A percentile compares a stretch with the other conserved stretches of the same genome.
Conservation (phyloP, 139 green algal species). For the Asterochloris erici region DNA sequence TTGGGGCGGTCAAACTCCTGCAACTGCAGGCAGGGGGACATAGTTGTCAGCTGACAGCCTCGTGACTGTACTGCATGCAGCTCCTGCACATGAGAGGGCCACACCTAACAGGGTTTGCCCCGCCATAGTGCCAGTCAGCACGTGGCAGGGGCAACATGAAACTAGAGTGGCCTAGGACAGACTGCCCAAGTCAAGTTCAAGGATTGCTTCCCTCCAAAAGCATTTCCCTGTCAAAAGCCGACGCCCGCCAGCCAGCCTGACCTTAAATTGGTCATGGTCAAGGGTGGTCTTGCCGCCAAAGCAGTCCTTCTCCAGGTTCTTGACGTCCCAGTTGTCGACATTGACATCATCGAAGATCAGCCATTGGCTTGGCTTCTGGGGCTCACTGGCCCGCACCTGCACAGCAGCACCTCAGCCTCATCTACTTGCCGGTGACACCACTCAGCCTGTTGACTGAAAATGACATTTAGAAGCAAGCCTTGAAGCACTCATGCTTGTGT, state of each 20-base stretch:
- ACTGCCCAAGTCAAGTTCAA: no score
- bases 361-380: conserved; percentile 45
- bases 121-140: neutral
- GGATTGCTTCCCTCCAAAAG: neutral
- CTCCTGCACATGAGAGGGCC: neutral
- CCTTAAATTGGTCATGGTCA: neutral
- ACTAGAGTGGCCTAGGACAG: no score
- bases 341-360: conserved; percentile 82
- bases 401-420: no score
- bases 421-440: no score
- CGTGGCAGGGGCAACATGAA: no score
- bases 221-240: neutral
- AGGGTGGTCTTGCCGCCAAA: conserved; percentile 72
- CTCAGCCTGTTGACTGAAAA: no score
- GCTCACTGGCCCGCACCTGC: no score
- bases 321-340: conserved; percentile 72
- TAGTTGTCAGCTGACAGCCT: neutral
- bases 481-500: no score
- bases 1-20: conserved; percentile 76
- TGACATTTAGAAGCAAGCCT: no score
- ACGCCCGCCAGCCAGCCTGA: no score
- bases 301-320: conserved; percentile 76
- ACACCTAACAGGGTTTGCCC: neutral
- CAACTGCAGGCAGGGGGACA: neutral
- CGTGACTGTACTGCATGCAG: neutral